A percentile compares a stretch with the other conserved stretches of the same genome.
Evolutionary conservation across 2,329 filamentous ascomycete genomes (phyloP).

Genomic region (Pyrenophora teres): DNA sequence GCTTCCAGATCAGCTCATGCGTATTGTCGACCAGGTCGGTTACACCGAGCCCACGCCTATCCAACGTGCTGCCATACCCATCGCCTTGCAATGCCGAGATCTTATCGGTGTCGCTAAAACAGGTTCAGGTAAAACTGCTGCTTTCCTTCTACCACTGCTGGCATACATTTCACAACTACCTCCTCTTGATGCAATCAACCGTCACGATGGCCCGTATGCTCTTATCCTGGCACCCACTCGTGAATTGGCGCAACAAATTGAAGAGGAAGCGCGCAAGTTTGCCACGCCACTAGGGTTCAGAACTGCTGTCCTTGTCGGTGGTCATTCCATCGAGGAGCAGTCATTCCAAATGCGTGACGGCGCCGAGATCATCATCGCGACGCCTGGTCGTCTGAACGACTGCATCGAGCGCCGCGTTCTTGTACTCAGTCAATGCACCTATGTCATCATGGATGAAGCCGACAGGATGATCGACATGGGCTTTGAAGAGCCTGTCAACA

Average conservation of each 20-base stretch:
- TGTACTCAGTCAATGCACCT: constrained; percentile 94
- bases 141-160: constrained; percentile 87
- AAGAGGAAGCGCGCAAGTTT: constrained; percentile 91
- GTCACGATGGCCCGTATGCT: constrained; percentile 95
- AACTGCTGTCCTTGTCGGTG: constrained; percentile 96
- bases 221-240: constrained; percentile 95
- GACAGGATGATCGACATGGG: constrained; percentile 99
- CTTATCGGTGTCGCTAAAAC: constrained; percentile 98
- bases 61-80: constrained; percentile 92
- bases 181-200: constrained; percentile 79
- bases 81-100: constrained; percentile 88
- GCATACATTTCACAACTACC: constrained; percentile 94
- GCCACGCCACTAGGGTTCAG: constrained; percentile 88
- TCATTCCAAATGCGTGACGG: constrained; percentile 87
- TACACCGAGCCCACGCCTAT: constrained; percentile 92
- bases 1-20: constrained; percentile 75
- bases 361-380: constrained; percentile 98
- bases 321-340: constrained; percentile 93
- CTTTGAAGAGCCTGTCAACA: constrained; percentile 97
- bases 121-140: constrained; percentile 96
- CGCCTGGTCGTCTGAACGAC: constrained; percentile 93
- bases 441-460: constrained; percentile 99
- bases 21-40: constrained; percentile 81
- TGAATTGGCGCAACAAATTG: constrained; percentile 97
- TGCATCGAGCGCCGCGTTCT: constrained; percentile 92